Percentiles rank a stretch among this genome's conserved stretches.
These are phyloP conservation scores for Xylaria sp. DNA, from an alignment of 2,329 filamentous ascomycete genomes.

Conservation along the genomic window DNA sequence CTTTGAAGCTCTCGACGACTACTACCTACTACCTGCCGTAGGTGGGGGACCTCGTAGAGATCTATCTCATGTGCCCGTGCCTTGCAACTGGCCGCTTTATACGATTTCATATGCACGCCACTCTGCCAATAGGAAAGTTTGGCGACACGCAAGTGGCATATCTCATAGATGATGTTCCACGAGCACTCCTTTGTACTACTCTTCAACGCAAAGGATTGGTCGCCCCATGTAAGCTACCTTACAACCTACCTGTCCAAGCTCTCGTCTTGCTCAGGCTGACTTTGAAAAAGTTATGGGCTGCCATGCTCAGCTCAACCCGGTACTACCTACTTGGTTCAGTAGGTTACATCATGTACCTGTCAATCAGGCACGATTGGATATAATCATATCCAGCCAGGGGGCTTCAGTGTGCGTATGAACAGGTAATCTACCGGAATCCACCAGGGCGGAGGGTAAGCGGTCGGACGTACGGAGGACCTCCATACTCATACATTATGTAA, in stretches of 20 bases:
- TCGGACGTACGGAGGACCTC: background rate
- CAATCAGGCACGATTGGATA: background rate
- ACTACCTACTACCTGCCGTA: background rate
- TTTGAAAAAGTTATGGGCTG: background rate
- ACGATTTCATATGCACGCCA: background rate
- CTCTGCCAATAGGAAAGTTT: background rate
- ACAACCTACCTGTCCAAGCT: background rate
- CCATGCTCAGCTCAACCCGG: background rate
- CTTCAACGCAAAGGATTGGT: no score
- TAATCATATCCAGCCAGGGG: conserved; percentile 6
- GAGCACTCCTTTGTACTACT: no score
- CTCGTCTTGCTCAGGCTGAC: background rate
- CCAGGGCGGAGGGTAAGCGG: background rate
- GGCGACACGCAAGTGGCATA: background rate
- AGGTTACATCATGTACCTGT: background rate
- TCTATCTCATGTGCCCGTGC: background rate
- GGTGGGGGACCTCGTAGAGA: background rate
- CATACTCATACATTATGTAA: no score
- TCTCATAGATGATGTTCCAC: background rate
- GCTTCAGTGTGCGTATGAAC: conserved; percentile 15
- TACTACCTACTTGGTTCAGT: background rate
- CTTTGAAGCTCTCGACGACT: background rate
- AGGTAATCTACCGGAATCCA: conserved; percentile 8
- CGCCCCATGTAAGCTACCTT: background rate
- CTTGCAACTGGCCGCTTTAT: background rate